phyloP scores from a whole-genome alignment of 768 basidiomycete genomes.

The Calocybe cyanea region DNA sequence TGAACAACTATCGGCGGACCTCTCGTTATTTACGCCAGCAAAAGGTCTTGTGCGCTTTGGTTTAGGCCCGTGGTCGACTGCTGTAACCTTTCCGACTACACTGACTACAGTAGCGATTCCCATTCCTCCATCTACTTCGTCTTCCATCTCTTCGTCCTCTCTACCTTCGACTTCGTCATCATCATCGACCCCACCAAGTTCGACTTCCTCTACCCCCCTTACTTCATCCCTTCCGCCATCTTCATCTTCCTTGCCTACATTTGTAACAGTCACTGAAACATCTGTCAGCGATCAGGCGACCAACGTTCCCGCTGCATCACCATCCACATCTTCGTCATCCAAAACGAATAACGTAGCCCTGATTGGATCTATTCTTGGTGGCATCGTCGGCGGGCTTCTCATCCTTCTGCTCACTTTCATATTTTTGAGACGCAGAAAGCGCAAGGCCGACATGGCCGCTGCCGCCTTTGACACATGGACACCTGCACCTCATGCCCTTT shows the following conservation, averaged over 20 bases:
- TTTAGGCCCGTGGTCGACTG: slow-evolving; percentile 5
- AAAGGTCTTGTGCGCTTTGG: slow-evolving; percentile 11
- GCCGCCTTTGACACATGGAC: slow-evolving; percentile 12
- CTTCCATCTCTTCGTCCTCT: neutral
- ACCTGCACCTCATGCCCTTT: slow-evolving; percentile 11
- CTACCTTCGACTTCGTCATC: too few relatives aligned
- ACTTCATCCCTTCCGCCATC: slow-evolving; percentile 3
- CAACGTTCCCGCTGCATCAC: neutral
- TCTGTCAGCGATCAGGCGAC: neutral
- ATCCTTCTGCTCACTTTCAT: slow-evolving; percentile 6
- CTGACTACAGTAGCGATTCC: slow-evolving; percentile 8
- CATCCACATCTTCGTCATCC: neutral
- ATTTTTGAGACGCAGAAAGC: slow-evolving; percentile 9
- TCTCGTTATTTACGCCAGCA: slow-evolving; percentile 9
- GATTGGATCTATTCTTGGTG: slow-evolving; percentile 10
- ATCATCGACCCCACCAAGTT: too few relatives aligned
- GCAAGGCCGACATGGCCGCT: neutral
- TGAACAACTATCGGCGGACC: slow-evolving; percentile 10
- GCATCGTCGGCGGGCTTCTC: slow-evolving; percentile 7
- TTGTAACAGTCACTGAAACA: slow-evolving; percentile 6
- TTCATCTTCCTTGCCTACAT: slow-evolving; percentile 1
- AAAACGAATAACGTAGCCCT: neutral
- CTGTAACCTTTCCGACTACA: slow-evolving; percentile 6
- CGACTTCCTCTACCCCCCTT: neutral
- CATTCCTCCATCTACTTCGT: neutral